A percentile compares a stretch with the other conserved stretches of the same genome.
Conservation (phyloP, 176 grass and related monocot species). For the Eleusine indica region DNA sequence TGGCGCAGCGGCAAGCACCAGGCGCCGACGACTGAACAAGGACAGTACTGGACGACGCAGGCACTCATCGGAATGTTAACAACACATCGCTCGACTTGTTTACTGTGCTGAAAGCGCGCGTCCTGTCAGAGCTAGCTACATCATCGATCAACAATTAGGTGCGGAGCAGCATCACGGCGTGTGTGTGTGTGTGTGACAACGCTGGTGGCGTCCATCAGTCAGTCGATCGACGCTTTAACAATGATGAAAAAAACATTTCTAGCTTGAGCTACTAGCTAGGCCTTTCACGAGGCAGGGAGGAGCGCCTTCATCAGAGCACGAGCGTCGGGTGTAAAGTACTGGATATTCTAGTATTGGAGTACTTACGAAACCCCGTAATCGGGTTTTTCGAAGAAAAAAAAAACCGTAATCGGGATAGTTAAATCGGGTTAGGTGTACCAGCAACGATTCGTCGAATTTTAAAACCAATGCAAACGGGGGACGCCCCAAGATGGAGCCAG, state of each 20-base stretch:
- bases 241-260: not conserved
- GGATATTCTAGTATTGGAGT: too few relatives aligned
- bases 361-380: too few relatives aligned
- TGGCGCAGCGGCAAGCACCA: constrained; percentile 15
- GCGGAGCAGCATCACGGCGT: constrained; percentile 22
- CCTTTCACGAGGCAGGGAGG: not conserved
- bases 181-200: not conserved
- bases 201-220: not conserved
- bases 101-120: not conserved
- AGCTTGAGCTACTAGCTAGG: not conserved
- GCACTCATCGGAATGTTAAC: too few relatives aligned
- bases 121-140: not conserved
- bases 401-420: not conserved
- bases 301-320: not conserved
- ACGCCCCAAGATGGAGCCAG: too few relatives aligned
- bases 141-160: not conserved
- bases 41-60: too few relatives aligned
- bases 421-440: constrained; percentile 3
- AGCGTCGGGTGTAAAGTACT: not conserved
- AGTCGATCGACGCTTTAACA: not conserved
- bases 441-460: not conserved
- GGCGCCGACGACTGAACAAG: not conserved
- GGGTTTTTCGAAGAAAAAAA: too few relatives aligned
- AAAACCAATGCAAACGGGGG: not conserved
- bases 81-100: not conserved